Percentiles rank a stretch among this genome's conserved stretches.
These are phyloP conservation scores for Pythium rishiriense DNA, from an alignment of 352 stramenopile species.

Conservation along the genomic window DNA sequence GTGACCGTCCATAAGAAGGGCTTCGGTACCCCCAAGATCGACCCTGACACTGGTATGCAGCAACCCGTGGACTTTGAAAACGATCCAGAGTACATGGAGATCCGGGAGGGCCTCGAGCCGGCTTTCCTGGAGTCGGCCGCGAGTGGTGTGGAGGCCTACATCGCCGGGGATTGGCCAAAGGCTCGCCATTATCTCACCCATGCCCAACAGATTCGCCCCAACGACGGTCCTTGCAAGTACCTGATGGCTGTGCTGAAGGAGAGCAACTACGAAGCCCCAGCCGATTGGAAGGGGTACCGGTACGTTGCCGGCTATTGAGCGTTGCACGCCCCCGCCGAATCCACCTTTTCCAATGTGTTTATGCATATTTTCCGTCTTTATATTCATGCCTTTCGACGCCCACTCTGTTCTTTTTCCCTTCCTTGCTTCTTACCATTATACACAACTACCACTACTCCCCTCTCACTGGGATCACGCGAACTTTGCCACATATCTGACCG, in stretches of 20 bases:
- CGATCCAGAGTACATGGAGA: slow-evolving; percentile 81
- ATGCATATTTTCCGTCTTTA: slow-evolving; percentile 16
- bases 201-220: slow-evolving; percentile 68
- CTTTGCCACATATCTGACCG: neutral
- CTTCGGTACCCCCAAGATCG: slow-evolving; percentile 73
- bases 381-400: neutral
- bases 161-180: slow-evolving; percentile 75
- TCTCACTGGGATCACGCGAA: neutral
- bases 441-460: neutral
- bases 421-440: slow-evolving; percentile 2
- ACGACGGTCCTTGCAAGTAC: slow-evolving; percentile 90
- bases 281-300: slow-evolving; percentile 91
- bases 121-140: slow-evolving; percentile 71
- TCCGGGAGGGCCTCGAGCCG: slow-evolving; percentile 77
- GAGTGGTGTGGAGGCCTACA: slow-evolving; percentile 74
- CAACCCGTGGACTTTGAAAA: slow-evolving; percentile 80
- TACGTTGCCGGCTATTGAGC: slow-evolving; percentile 81
- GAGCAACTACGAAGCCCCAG: slow-evolving; percentile 81
- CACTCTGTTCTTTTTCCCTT: neutral
- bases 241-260: slow-evolving; percentile 91
- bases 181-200: slow-evolving; percentile 72
- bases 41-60: slow-evolving; percentile 58
- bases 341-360: slow-evolving; percentile 9
- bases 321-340: neutral
- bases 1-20: slow-evolving; percentile 78